Percentiles rank a stretch among this genome's conserved stretches.
Evolutionary conservation across 2,329 filamentous ascomycete genomes (phyloP).

Genomic region (Neoascochyta sp.): DNA sequence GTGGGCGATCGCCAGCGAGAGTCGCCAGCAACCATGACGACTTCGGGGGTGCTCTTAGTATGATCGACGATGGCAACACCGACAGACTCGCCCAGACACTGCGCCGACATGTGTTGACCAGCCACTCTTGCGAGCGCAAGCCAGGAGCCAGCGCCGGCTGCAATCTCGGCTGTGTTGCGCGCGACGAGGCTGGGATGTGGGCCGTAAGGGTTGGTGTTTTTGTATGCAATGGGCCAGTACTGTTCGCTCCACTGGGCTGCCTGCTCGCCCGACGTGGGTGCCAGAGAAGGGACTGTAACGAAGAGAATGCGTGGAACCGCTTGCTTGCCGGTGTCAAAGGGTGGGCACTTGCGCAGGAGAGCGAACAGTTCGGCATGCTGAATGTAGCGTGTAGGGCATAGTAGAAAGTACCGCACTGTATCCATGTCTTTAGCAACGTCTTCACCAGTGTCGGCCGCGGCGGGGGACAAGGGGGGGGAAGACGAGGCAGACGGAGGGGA

Average conservation of each 20-base stretch:
- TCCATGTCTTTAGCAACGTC: slow-evolving; percentile 28
- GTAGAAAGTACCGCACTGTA: slow-evolving; percentile 48
- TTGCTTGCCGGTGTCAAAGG: slow-evolving; percentile 36
- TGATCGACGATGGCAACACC: slow-evolving; percentile 73
- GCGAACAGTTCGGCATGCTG: slow-evolving; percentile 48
- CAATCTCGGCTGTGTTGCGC: slow-evolving; percentile 66
- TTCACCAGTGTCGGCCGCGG: slow-evolving; percentile 12
- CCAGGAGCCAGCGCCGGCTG: slow-evolving; percentile 60
- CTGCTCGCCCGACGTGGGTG: slow-evolving; percentile 72
- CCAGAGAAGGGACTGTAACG: slow-evolving; percentile 66
- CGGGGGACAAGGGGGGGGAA: slow-evolving; percentile 2
- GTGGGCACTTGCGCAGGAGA: slow-evolving; percentile 32
- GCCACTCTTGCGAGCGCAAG: slow-evolving; percentile 64
- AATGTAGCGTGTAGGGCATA: slow-evolving; percentile 52
- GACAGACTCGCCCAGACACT: slow-evolving; percentile 63
- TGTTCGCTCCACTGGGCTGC: slow-evolving; percentile 69
- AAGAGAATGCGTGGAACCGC: slow-evolving; percentile 54
- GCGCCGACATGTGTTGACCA: slow-evolving; percentile 56
- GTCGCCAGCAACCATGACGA: slow-evolving; percentile 73
- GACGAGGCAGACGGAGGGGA: slow-evolving; percentile 5
- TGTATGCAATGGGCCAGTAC: slow-evolving; percentile 83
- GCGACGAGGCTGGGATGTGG: slow-evolving; percentile 73
- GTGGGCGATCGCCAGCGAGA: slow-evolving; percentile 59
- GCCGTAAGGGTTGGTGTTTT: slow-evolving; percentile 81
- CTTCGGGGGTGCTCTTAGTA: slow-evolving; percentile 43